Conservation (phyloP, 2,329 filamentous ascomycete species). For the Colletotrichum coccodes region DNA sequence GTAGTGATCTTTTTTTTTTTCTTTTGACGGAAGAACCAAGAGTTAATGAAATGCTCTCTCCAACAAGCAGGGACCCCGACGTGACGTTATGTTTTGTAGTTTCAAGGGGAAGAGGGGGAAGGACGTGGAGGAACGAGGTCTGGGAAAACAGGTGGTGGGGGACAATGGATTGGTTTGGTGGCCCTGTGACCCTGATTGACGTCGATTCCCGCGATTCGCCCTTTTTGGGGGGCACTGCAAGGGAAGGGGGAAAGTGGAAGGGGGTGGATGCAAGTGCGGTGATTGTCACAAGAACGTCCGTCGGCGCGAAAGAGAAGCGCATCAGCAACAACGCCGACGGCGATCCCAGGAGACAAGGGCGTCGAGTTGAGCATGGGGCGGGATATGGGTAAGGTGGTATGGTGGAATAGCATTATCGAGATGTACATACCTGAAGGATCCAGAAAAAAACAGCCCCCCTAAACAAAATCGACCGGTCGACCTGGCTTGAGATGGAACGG, state of each 20-base stretch:
- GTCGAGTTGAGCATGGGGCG: not conserved
- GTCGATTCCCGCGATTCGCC: slow-evolving; percentile 33
- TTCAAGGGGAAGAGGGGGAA: slow-evolving; percentile 11
- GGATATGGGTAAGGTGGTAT: not conserved
- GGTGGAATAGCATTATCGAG: slow-evolving; percentile 24
- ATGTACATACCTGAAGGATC: slow-evolving; percentile 27
- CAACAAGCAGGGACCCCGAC: slow-evolving; percentile 21
- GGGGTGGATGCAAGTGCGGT: slow-evolving; percentile 20
- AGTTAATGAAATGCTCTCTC: slow-evolving; percentile 16
- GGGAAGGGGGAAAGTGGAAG: slow-evolving; percentile 30
- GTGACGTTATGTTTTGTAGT: slow-evolving; percentile 30
- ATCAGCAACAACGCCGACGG: not conserved
- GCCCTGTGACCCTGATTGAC: slow-evolving; percentile 31
- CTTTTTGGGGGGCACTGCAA: slow-evolving; percentile 29
- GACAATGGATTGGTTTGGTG: slow-evolving; percentile 31
- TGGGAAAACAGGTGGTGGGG: slow-evolving; percentile 33
- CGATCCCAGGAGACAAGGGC: not conserved
- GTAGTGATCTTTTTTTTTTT: not conserved
- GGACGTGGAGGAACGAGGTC: slow-evolving; percentile 7
- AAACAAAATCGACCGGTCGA: not conserved
- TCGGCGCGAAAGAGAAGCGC: not conserved
- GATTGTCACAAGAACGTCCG: slow-evolving; percentile 20
- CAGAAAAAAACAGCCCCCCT: too few relatives aligned
- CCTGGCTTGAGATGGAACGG: not conserved
- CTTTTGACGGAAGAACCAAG: not conserved